Percentiles rank a stretch among this genome's conserved stretches.
These are phyloP conservation scores for Penicillium waksmanii DNA, from an alignment of 495 filamentous ascomycete genomes.

Conservation along the genomic window DNA sequence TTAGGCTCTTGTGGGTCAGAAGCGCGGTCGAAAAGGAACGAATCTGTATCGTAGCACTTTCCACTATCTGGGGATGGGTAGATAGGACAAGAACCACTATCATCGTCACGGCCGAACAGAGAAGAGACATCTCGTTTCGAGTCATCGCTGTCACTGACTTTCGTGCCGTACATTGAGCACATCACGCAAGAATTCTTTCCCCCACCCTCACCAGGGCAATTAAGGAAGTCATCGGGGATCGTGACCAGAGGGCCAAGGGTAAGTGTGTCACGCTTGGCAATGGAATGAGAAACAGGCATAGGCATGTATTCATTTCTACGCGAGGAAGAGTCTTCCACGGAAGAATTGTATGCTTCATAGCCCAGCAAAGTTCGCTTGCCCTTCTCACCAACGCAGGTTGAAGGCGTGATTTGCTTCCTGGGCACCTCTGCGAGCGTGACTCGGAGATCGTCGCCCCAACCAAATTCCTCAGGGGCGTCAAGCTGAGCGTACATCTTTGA, in stretches of 20 bases:
- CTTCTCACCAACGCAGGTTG: conserved; percentile 1
- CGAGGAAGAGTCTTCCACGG: conserved; percentile 1
- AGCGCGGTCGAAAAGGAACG: conserved; percentile 1
- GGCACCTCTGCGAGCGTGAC: conserved; percentile 1
- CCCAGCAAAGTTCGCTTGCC: not conserved
- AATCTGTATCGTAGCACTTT: conserved; percentile 1
- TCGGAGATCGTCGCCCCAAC: not conserved
- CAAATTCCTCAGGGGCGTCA: conserved; percentile 21
- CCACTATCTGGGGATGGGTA: conserved; percentile 1
- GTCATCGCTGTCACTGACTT: conserved; percentile 1
- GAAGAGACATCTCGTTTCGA: conserved; percentile 1
- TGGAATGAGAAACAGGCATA: conserved; percentile 1
- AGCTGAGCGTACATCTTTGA: conserved; percentile 22
- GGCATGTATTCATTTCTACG: conserved; percentile 1
- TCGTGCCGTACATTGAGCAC: conserved; percentile 1
- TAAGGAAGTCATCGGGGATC: not conserved
- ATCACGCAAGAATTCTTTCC: conserved; percentile 2
- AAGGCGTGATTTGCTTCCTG: conserved; percentile 1
- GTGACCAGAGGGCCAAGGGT: not conserved
- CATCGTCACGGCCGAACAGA: conserved; percentile 1
- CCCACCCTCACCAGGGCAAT: not conserved
- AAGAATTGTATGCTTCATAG: conserved; percentile 1
- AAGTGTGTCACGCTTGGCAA: conserved; percentile 1
- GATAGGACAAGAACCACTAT: conserved; percentile 2
- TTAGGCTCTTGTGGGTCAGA: conserved; percentile 1